Conservation (phyloP, 2,329 filamentous ascomycete species). For the Fusarium proliferatum region DNA sequence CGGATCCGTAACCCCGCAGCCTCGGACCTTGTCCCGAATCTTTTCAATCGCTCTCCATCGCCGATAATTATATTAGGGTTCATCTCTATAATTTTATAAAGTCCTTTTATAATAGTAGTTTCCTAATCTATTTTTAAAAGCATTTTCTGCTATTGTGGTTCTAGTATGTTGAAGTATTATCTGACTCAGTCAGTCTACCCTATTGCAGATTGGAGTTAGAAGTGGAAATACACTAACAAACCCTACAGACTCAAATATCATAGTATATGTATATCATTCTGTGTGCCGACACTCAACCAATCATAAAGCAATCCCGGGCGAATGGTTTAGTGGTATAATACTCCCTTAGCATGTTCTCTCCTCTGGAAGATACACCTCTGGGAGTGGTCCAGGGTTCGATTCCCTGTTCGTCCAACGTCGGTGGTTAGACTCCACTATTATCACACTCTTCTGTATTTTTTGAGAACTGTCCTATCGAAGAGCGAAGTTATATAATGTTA, state of each 20-base stretch:
- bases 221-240: background rate
- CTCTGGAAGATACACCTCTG: background rate
- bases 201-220: background rate
- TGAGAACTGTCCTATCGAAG: too few species aligned
- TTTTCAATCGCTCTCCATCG: background rate
- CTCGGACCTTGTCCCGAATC: background rate
- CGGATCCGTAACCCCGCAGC: background rate
- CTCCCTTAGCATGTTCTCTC: slow-evolving; percentile 29
- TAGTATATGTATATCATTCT: accelerated
- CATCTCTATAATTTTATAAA: background rate
- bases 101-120: accelerated
- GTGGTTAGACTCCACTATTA: slow-evolving; percentile 10
- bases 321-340: slow-evolving; percentile 41
- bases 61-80: background rate
- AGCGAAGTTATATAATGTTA: too few species aligned
- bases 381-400: slow-evolving; percentile 40
- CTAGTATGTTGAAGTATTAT: accelerated
- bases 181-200: background rate
- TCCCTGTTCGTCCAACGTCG: slow-evolving; percentile 33
- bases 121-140: accelerated
- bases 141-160: background rate
- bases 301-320: slow-evolving; percentile 9
- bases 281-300: accelerated
- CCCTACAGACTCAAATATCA: accelerated
- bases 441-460: background rate